Evolutionary conservation across 2,329 filamentous ascomycete genomes (phyloP), one percentile per base, ranked within the genome.

Genomic region (Verticillium longisporum): DNA sequence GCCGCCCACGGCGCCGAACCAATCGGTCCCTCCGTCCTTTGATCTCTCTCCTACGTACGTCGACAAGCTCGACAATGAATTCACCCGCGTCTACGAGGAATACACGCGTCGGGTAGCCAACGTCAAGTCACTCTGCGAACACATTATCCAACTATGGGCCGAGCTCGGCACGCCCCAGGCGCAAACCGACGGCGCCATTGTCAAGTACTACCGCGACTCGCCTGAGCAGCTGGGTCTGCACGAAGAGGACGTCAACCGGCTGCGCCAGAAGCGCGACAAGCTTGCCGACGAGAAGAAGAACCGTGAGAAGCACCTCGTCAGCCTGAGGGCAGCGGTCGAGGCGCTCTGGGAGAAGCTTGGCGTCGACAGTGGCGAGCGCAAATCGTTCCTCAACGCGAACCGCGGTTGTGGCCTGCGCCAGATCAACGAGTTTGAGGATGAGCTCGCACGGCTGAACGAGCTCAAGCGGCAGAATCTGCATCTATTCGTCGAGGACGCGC

Each of bases 361-460:
- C 7, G 83, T 97, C 15, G 91, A 96, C 54, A 89, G 94, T 66
- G 77, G 80, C 18, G 93, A 97, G 71, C 88, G 90, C 68, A 96
- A 92, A 77, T 81, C 85, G 33, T 99, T 99, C 78, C 77, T 97
- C 15, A 89, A 91, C 66, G 81, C 86, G 61, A 97, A 97, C 76
- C 88, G 94, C 45, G 96, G 96, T 59, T 97, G 91, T 68, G 94
- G 94, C 14, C 79, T 98, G 60, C 85, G 94, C 62, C 90, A 92
- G 65, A 96, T 97, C 76, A 97, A 97, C 71, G 93, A 98, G 75
- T 97, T 93, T 67, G 92, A 98, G 74, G 92, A 96, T 64, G 95
- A 99, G 75, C 81, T 98, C 55, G 81, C 84, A 3, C 85, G 92
- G 56, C 78, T 99, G 56, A 95, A 96, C 67, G 93, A 98, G 73